Base-by-base conservation (phyloP, 805 yeast genomes). In the Cyberlindnera mrakii region DNA sequence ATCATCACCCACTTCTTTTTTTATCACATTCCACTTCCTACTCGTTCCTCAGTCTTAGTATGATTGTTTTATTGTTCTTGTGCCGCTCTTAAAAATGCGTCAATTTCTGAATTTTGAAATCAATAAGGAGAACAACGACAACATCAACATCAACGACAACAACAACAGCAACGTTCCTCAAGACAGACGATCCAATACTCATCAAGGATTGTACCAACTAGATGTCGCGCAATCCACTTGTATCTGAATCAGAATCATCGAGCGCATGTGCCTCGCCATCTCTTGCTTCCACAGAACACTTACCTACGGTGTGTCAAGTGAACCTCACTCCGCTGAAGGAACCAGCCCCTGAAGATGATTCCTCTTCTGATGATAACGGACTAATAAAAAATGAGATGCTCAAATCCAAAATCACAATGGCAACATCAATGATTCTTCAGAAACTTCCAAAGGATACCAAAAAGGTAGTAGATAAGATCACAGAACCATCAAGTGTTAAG, bases 201-300 rank as follows among this genome's bases (percentile, higher is more conserved):
- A 23, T 8, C 27, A 23, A 23, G 27, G 27, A 19, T 23, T 23
- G 27, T 23, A 4, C 25, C 3, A 4, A 23, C 11, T 6, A n/a
- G 5, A 42, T 43, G 48, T 33, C 49, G 13, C 41, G 35, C 16
- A 48, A 51, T 30, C 49, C 45, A 13, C 39, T 54, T 11, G 56
- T 54, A 14, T 55, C 60, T 2, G 60, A 55, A n/a, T 45, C 50
- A 0, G 60, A 54, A 18, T 49, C 54, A 2, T 54, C 58, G 14
- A 48, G 53, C n/a, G 49, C 41, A 3, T 49, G 48, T 5, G 43
- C 39, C 2, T 44, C 45, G 3, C 53, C 54, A 8, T 27, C 42
- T 1, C 40, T 44, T 4, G 19, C 32, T 1, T 40, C 42, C 10
- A 23, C 35, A 6, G 35, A 30, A 3, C 8, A 27, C 16, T 10